Base-by-base conservation (phyloP, 768 basidiomycete species). In the Myochromella boudieri region DNA sequence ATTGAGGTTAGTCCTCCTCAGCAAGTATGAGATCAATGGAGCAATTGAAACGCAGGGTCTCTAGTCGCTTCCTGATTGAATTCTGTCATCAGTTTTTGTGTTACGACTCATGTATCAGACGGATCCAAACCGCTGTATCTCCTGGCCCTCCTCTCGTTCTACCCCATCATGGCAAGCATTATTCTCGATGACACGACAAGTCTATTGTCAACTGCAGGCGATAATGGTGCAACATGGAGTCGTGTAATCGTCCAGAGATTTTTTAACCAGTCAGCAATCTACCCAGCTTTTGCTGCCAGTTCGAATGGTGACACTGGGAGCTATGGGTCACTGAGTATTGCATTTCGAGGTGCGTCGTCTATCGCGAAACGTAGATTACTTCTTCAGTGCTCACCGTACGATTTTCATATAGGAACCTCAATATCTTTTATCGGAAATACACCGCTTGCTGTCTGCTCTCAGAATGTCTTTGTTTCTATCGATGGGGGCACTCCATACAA, bases 401-500 rank as follows among this genome's bases (percentile, higher is more conserved):
- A 12, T 14, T 18, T 43, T 15, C 24, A 33, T 42, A 4, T 37
- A 55, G 54, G 54, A 4, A 52, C 50, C 12, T 43, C 42, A 6
- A 50, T 55, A 15, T 28, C 54, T 10, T 48, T 55, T 6, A 24
- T 48, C 39, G 54, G 54, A 10, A 52, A 55, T 25, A 51, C 54
- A 15, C 50, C 50, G 6, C 10, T 9, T 24, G 12, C n/a, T n/a
- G n/a, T n/a, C n/a, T n/a, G 15, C 17, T 46, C 45, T 8, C 37
- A 39, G 20, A 39, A 31, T n/a, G 22, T 31, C 20, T 17, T 41
- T 9, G 38, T 47, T 24, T 26, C 32, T 11, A 28, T 41, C 10
- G 38, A 41, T 12, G 31, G 38, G 8, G 22, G 21, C 1, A 8
- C 28, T 8, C 37, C 50, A 6, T 53, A 42, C 29, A 44, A 39